Base-by-base conservation (phyloP, 768 basidiomycete genomes). In the Polyporus arcularius region DNA sequence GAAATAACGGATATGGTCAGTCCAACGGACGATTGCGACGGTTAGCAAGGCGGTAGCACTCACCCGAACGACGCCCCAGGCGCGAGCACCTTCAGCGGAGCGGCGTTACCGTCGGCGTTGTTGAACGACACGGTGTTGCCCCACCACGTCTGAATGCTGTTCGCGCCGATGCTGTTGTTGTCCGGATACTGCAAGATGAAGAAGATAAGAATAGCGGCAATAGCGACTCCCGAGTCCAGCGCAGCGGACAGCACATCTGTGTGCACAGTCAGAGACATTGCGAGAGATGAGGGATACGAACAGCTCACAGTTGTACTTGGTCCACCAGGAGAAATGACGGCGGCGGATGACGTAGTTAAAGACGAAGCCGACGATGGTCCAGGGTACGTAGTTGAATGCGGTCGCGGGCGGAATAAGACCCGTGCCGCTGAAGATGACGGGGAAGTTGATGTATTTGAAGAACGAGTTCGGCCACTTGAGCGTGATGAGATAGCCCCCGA, bases 191-290 rank as follows among this genome's bases (percentile, higher is more conserved):
- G 73, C 39, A 77, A 62, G 63, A 69, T 69, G 67, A 70, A 70
- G 65, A 71, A 74, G 30, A 72, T 68, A 45, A 72, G 18, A 55
- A 72, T 68, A 15, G 62, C 65, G 0, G 67, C 54, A 3, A 72
- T 56, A 10, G 71, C 73, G n/a, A 67, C 82, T 26, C 90, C 90
- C 12, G 86, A 82, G 72, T 92, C 90, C 60, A 92, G 75, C 21
- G 88, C 88, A 45, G 90, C 89, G 32, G 87, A 89, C 43, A 90
- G 75, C 12, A 91, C 85, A 70, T 91, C 87, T 89, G 50, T 16
- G 39, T 9, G 35, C 35, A 35, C 11, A 60, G 47, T 51, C 45
- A 56, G 32, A 39, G 35, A 11, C 35, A 35, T 35, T 11, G 15
- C 35, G 12, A n/a, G 4, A 12, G 12, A 21, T 28, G 40, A 41